Base-by-base conservation (phyloP, 2,329 filamentous ascomycete species). In the Teratosphaeria zuluensis region DNA sequence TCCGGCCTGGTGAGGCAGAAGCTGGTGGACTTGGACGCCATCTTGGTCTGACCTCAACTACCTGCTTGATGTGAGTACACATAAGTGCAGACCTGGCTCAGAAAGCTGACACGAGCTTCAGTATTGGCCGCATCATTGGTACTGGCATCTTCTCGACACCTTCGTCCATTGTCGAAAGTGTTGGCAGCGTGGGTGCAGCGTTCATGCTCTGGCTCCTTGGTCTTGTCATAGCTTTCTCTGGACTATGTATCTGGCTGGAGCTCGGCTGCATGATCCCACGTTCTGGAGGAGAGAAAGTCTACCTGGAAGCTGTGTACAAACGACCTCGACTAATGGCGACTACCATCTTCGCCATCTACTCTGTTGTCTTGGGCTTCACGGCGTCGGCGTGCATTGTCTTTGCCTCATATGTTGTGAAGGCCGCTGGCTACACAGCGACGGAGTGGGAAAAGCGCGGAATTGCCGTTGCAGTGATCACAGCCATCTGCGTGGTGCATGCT, bases 301-400 rank as follows among this genome's bases (percentile, higher is more conserved):
- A 87, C 66, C 82, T 87, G 63, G 84, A 87, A 68, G 85, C 77
- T 68, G 81, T 85, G 56, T 87, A 80, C 74, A 78, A 80, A 38
- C 79, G 76, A 64, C 85, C 85, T 1, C 78, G 76, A 64, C 86
- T 86, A 68, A 77, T 87, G 8, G 78, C 77, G 53, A 87, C 84
- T 7, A 80, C 78, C 14, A 73, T 86, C 58, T 87, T 85, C 70
- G 72, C 73, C 28, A 79, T 80, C 32, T 86, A 87, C 61, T 81
- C 85, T 12, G 67, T 88, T 30, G 77, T 88, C 1, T 78, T 87
- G 19, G 83, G 74, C 12, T 87, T 84, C 83, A 83, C 84, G 0
- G 82, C 81, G 6, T 82, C 82, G 14, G 88, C 88, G 71, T 86
- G 81, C 0, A 82, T 89, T 62, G 80, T 88, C 46, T 88, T 89